Evolutionary conservation across 2,329 filamentous ascomycete genomes (phyloP), one percentile per base, ranked within the genome.

Genomic region (Lecanicillium sp.): DNA sequence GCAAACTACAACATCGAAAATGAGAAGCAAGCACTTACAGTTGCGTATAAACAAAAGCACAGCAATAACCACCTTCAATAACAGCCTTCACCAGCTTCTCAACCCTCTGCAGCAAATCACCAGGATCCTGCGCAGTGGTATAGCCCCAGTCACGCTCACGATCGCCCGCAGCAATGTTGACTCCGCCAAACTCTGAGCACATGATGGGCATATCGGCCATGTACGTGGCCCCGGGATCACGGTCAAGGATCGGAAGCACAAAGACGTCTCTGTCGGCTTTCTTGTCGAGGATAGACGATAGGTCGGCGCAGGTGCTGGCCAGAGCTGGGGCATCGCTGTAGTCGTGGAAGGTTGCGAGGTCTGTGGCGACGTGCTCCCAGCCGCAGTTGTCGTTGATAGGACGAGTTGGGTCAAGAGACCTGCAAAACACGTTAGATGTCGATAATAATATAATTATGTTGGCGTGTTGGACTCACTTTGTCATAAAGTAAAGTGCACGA

Each of bases 301-400:
- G 55, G 3, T 59, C 67, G 0, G 62, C 57, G 49, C 76, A 82
- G 2, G 71, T 74, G 42, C 68, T 60, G 5, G 68, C 62, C 6
- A 84, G 65, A 16, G 67, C 70, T 0, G 70, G 62, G 0, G 64
- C 73, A 48, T 83, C 78, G 14, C 66, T 63, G 51, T 83, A 84
- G 54, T 83, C 78, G 53, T 83, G 80, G 62, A 80, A 84, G 0
- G 79, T 82, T 17, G 73, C 75, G 3, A 83, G 59, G 47, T 83
- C 79, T 0, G 74, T 79, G 9, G 65, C 48, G 5, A 83, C 77
- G 45, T 83, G 78, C 50, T 83, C 78, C 80, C 80, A 83, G 25
- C 80, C 80, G 46, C 79, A 83, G 55, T 84, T 83, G 54, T 83
- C 79, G 50, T 83, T 84, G 50, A 84, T 67, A 13, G 77, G 77